Conservation (phyloP, 768 basidiomycete species). For the Agaricus sinodeliciosus region DNA sequence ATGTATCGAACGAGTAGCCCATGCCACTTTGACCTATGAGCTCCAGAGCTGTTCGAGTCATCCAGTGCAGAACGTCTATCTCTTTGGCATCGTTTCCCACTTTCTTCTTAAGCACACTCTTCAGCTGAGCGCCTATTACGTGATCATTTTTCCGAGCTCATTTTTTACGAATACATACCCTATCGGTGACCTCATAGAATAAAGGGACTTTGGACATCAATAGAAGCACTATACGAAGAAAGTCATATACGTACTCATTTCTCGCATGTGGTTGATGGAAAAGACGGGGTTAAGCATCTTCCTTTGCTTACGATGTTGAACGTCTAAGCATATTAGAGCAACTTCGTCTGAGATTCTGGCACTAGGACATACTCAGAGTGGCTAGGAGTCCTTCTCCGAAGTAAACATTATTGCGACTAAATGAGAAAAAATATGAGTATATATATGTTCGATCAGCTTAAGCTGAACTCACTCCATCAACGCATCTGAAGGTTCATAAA, state of each 20-base stretch:
- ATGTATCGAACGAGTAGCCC: conserved; percentile 25
- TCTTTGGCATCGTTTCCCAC: conserved; percentile 23
- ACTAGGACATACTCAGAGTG: conserved; percentile 11
- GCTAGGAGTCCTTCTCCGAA: conserved; percentile 18
- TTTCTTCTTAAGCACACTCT: conserved; percentile 16
- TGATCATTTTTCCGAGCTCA: background rate
- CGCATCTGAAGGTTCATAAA: conserved; percentile 22
- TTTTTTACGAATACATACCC: conserved; percentile 9
- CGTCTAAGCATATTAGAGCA: background rate
- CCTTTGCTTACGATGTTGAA: conserved; percentile 32
- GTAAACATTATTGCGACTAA: conserved; percentile 12
- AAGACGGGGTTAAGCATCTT: conserved; percentile 42
- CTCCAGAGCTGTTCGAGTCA: conserved; percentile 23
- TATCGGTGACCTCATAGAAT: conserved; percentile 20
- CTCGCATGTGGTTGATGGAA: conserved; percentile 32
- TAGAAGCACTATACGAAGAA: background rate
- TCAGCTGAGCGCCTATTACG: conserved; percentile 18
- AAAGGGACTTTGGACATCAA: conserved; percentile 18
- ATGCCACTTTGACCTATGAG: conserved; percentile 25
- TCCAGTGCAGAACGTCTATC: conserved; percentile 19
- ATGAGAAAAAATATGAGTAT: conserved; percentile 1
- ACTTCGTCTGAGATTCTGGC: background rate
- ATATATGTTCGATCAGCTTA: conserved; percentile 1
- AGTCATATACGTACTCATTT: conserved; percentile 18
- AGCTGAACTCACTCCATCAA: conserved; percentile 20